Conservation (phyloP, 208 protist species). For the Leptomonas seymouri region DNA sequence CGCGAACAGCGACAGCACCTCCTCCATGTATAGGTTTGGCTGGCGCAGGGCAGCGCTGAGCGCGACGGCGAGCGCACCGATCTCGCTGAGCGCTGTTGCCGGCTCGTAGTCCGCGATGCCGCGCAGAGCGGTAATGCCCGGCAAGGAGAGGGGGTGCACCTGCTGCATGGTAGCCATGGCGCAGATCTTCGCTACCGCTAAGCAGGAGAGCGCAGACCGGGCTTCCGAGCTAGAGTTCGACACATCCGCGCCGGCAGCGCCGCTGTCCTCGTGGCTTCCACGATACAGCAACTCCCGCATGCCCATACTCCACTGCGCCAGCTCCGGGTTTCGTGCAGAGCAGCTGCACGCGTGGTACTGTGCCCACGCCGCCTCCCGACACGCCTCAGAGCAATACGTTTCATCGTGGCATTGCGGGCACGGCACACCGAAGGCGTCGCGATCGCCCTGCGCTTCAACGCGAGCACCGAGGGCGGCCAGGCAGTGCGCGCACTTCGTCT, state of each 20-base stretch:
- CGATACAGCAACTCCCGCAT: constrained; percentile 55
- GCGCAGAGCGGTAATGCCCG: constrained; percentile 48
- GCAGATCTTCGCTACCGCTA: constrained; percentile 79
- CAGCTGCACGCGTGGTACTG: constrained; percentile 84
- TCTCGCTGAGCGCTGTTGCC: constrained; percentile 68
- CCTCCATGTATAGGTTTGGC: constrained; percentile 85
- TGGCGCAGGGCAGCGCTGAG: constrained; percentile 66
- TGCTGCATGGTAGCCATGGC: constrained; percentile 80
- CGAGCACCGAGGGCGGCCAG: constrained; percentile 36
- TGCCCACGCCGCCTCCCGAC: constrained; percentile 69
- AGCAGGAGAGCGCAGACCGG: constrained; percentile 66
- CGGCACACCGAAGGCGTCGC: constrained; percentile 22
- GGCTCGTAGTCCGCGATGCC: constrained; percentile 80
- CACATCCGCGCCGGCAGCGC: not conserved
- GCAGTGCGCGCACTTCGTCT: constrained; percentile 77
- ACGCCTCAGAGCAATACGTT: constrained; percentile 73
- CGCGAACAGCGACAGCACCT: constrained; percentile 85
- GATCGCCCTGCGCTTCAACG: not conserved
- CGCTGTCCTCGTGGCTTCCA: not conserved
- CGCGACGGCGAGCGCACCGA: constrained; percentile 72
- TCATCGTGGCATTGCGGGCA: constrained; percentile 64
- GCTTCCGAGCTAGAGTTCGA: constrained; percentile 39
- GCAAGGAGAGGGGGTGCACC: constrained; percentile 72
- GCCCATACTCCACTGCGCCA: constrained; percentile 49
- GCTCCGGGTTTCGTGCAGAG: constrained; percentile 51